Base-by-base conservation (phyloP, 2,329 filamentous ascomycete species). In the Verticillium tricorpus region DNA sequence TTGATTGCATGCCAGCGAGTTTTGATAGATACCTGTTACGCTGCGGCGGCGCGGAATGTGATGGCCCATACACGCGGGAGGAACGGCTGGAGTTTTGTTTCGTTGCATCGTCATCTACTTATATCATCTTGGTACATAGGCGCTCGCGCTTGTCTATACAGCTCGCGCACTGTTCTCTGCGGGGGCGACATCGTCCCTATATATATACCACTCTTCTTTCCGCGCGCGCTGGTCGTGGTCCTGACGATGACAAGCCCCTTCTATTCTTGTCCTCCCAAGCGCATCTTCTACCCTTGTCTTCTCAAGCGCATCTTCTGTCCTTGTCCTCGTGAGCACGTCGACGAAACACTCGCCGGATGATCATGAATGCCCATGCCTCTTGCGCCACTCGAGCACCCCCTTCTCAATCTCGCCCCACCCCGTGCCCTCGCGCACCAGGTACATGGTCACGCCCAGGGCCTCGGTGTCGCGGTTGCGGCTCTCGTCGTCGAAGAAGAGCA, bases 401-500 rank as follows among this genome's bases (percentile, higher is more conserved):
- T 81, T 83, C 75, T 96, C 93, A 22, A 97, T 78, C 78, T 95
- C 93, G 0, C 80, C 81, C 77, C 86, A 89, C 2, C 84, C 88
- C 60, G 97, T 86, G 0, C 93, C 93, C 72, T 96, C 89, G 61
- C 85, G 79, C 0, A 98, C 89, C 58, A 97, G 77, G 71, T 87
- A 87, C 86, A 98, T 96, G 0, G 90, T 91, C 3, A 96, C 90
- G 0, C 93, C 93, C 58, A 97, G 70, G 31, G 72, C 78, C 77
- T 89, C 86, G 1, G 96, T 94, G 71, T 97, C 93, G 62, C 86
- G 82, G 71, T 98, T 98, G 64, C 94, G 79, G 59, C 83, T 82
- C 83, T 98, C 94, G 69, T 98, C 94, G 69, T 98, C 94, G 67
- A 98, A 98, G 75, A 98, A 98, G 37, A 98, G 74, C 89, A 98